Evolutionary conservation across 208 protist species (phyloP), one percentile per base, ranked within the genome.

Genomic region (Trypanosoma rangeli): DNA sequence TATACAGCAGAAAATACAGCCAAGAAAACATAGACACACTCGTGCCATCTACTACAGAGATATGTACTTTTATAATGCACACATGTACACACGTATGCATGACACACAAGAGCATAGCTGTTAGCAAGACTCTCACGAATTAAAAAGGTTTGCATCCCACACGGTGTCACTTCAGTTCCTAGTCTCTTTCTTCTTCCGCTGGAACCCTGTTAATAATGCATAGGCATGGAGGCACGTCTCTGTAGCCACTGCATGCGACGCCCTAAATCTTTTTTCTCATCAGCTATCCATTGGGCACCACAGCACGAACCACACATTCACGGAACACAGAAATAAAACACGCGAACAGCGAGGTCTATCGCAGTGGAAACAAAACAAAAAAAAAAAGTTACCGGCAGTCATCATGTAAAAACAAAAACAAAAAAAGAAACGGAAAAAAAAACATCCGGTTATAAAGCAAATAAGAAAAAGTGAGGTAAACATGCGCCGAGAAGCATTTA

Each of bases 371-470:
- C n/a, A n/a, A 26, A 24, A 2, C 13, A 53, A 18, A 33, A 18
- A 18, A 64, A 28, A 64, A 58, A 33, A 31, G 28, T 5, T 24
- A 24, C 28, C 53, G 53, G 28, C 28, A 58, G 24, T 58, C 28
- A 63, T 33, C 28, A 64, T 20, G 16, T 50, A 46, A 63, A 53
- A 49, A 3, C 8, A 65, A 65, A 9, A 65, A 53, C 8, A 63
- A 53, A 49, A 3, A 33, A 65, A 65, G 26, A 65, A 53, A 33
- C 18, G 24, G 24, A 57, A 56, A 67, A 57, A 56, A 67, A 35
- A 16, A 7, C 16, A 46, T 26, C 24, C 15, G 26, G n/a, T 20
- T 28, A 67, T 50, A 67, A 57, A 57, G 13, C 5, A 44, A 55
- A 26, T 7, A 42, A 57, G 12, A 57, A n/a, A 7, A 46, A 20